Conservation (phyloP, 1,284 basidiomycete species). For the Rhodotorula sp. region DNA sequence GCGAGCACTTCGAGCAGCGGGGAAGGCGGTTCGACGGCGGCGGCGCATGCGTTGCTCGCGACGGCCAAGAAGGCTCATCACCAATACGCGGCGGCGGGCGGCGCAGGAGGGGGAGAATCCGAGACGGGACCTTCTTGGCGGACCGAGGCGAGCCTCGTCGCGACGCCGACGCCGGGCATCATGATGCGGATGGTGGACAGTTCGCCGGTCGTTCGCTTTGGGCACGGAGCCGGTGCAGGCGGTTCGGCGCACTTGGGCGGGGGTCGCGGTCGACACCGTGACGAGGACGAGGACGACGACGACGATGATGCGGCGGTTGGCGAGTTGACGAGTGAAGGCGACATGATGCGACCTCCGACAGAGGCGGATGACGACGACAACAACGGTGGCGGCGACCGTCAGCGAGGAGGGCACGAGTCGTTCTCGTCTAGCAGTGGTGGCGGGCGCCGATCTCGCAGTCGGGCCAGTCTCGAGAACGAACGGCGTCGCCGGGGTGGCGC, state of each 20-base stretch:
- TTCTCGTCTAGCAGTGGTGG: slow-evolving; percentile 11
- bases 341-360: slow-evolving; percentile 1
- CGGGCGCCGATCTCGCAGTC: not conserved
- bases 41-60: slow-evolving; percentile 27
- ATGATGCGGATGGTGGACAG: slow-evolving; percentile 22
- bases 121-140: not conserved
- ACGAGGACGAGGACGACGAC: slow-evolving; percentile 6
- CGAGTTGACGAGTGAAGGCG: slow-evolving; percentile 2
- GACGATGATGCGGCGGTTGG: not conserved
- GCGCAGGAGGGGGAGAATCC: not conserved
- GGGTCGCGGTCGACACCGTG: not conserved
- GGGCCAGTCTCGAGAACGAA: slow-evolving; percentile 1
- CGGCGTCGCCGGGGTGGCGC: not conserved
- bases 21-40: slow-evolving; percentile 13
- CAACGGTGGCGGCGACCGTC: not conserved
- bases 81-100: slow-evolving; percentile 1
- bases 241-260: not conserved
- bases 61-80: slow-evolving; percentile 28
- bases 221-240: not conserved
- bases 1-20: slow-evolving; percentile 1
- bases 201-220: slow-evolving; percentile 19
- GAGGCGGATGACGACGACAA: slow-evolving; percentile 3
- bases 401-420: not conserved
- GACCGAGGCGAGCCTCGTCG: slow-evolving; percentile 14
- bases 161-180: slow-evolving; percentile 27